Evolutionary conservation across 306 rosid species (phyloP), one percentile per base, ranked within the genome.

Genomic region (Corylus heterophylla): DNA sequence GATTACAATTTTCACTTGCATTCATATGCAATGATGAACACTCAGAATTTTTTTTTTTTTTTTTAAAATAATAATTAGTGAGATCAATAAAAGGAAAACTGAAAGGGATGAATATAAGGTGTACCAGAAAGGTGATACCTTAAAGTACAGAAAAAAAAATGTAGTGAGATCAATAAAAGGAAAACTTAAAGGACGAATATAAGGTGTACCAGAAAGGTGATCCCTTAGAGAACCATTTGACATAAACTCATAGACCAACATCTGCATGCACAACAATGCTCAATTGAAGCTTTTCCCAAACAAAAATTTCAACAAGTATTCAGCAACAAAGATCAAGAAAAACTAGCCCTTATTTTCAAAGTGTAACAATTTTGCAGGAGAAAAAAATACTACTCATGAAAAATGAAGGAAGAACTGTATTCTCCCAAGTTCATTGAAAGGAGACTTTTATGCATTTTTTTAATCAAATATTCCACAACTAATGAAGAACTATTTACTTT

Each of bases 181-280:
- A 45, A 74, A 79, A 68, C 50, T 56, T 18, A 56, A 44, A 71
- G 73, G 14, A 49, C 3, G 13, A 79, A 50, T 76, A 69, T 71
- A 72, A 58, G 69, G 44, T 49, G 67, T 91, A 95, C 98, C 97
- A 12, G 98, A 90, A 76, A 96, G 92, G 90, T 90, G 93, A 82
- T 96, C 98, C 89, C 99, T 86, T 78, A 93, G 89, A 42, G 98
- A 86, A 71, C 97, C 94, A 82, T 91, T 92, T 27, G 97, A 31
- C 98, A 96, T 96, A 71, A 85, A 96, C 82, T 96, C 98, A 83
- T 96, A 96, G 69, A 89, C 92, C 87, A 96, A 81, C 98, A 93
- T 96, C 99, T 96, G 96, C 94, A 88, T 25, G 78, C 71, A 86
- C 63, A 85, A 78, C 69, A 72, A 77, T 58, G 12, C 73, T 51